Evolutionary conservation across 1,139 yeast species (phyloP).

Genomic region (Diutina rugosa): DNA sequence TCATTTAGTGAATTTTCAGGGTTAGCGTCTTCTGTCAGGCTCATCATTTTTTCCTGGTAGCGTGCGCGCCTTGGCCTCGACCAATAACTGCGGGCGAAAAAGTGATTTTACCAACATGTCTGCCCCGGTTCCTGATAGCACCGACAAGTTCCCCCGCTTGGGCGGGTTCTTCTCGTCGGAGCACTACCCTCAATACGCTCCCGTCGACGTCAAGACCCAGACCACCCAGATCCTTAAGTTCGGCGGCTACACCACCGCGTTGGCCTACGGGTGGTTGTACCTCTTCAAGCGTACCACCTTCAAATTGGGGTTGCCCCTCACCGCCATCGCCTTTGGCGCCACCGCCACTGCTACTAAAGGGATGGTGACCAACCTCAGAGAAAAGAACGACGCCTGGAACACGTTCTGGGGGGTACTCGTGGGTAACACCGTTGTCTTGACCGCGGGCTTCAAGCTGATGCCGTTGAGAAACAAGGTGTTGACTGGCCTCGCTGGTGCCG

Average conservation of each 20-base stretch:
- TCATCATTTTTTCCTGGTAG: neutral
- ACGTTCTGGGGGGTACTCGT: slow-evolving; percentile 32
- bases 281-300: slow-evolving; percentile 35
- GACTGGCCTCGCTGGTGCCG: slow-evolving; percentile 30
- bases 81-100: neutral
- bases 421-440: slow-evolving; percentile 29
- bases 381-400: slow-evolving; percentile 38
- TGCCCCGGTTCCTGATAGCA: slow-evolving; percentile 18
- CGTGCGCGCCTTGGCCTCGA: neutral
- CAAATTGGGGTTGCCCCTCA: slow-evolving; percentile 27
- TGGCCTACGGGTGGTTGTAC: slow-evolving; percentile 37
- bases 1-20: no score
- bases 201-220: slow-evolving; percentile 30
- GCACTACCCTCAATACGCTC: slow-evolving; percentile 33
- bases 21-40: neutral
- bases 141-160: slow-evolving; percentile 29
- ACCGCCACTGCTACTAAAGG: slow-evolving; percentile 30
- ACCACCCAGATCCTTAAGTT: slow-evolving; percentile 27
- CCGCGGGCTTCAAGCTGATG: slow-evolving; percentile 28
- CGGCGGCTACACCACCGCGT: slow-evolving; percentile 32
- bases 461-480: slow-evolving; percentile 30
- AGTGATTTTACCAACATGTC: neutral
- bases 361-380: slow-evolving; percentile 30
- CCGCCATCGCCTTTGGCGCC: slow-evolving; percentile 30
- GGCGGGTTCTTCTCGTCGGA: slow-evolving; percentile 25